Evolutionary conservation across 1,284 basidiomycete species (phyloP).

Genomic region (Tilletia caries): DNA sequence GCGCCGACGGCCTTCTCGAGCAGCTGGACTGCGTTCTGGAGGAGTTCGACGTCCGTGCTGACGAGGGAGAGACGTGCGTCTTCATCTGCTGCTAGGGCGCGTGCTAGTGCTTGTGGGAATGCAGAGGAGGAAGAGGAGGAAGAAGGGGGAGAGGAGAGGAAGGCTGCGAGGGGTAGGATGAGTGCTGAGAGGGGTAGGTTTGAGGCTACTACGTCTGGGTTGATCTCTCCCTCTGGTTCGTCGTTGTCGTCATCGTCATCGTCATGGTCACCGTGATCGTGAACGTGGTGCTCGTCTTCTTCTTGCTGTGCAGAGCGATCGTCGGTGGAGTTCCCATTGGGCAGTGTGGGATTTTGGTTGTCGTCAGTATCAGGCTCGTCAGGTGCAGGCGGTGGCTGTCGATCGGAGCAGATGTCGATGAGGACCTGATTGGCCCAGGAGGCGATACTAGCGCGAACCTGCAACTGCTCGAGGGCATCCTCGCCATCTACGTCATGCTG

Average conservation of each 20-base stretch:
- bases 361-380: too few relatives aligned
- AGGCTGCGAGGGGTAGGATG: conserved; percentile 8
- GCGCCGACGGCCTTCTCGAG: conserved; percentile 26
- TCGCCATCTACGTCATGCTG: neutral
- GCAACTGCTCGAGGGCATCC: neutral
- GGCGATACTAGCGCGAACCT: conserved; percentile 16
- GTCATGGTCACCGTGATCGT: conserved; percentile 14
- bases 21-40: conserved; percentile 28
- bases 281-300: neutral
- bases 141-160: neutral
- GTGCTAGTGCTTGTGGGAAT: neutral
- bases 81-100: conserved; percentile 6
- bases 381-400: neutral
- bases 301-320: neutral
- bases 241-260: conserved; percentile 21
- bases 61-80: conserved; percentile 19
- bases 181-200: neutral
- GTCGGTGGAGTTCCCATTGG: too few relatives aligned
- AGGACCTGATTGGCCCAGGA: conserved; percentile 20
- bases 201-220: neutral
- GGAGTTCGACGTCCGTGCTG: conserved; percentile 33
- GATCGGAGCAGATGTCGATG: conserved; percentile 18
- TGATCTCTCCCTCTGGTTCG: neutral
- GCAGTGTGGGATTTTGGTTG: too few relatives aligned
- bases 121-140: neutral